phyloP scores from a whole-genome alignment of 1,284 basidiomycete species.

The Ceratobasidium sp. region DNA sequence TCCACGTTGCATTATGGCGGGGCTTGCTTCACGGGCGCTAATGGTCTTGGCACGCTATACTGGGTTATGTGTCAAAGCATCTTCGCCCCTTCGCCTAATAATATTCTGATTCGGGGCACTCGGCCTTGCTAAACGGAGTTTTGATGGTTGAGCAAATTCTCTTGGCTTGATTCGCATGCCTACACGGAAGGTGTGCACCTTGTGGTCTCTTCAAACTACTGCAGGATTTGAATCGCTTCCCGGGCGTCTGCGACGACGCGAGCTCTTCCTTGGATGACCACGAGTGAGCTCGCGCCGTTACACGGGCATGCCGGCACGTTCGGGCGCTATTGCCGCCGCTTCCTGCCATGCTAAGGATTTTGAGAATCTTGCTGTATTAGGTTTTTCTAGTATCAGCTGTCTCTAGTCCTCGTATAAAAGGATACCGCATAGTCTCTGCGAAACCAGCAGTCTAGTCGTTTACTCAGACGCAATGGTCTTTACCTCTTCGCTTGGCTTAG shows the following conservation, averaged over 20 bases:
- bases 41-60: not conserved
- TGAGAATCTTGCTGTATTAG: not conserved
- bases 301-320: constrained; percentile 11
- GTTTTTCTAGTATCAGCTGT: too few species aligned
- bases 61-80: not conserved
- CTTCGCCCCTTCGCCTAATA: not conserved
- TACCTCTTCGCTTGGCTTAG: constrained; percentile 18
- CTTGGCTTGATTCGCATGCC: not conserved
- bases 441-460: not conserved
- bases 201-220: not conserved
- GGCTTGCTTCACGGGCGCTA: not conserved
- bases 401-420: not conserved
- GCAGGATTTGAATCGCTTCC: not conserved
- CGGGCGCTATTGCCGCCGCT: constrained; percentile 29
- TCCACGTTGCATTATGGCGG: not conserved
- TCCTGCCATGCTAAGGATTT: constrained; percentile 23
- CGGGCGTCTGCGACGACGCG: not conserved
- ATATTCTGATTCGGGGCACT: constrained; percentile 18
- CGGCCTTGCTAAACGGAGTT: constrained; percentile 2
- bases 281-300: not conserved
- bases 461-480: constrained; percentile 14
- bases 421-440: not conserved
- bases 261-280: not conserved
- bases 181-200: constrained; percentile 10
- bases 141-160: not conserved